A percentile compares a stretch with the other conserved stretches of the same genome.
phyloP scores from a whole-genome alignment of 208 protist species.

The Angomonas deanei region DNA sequence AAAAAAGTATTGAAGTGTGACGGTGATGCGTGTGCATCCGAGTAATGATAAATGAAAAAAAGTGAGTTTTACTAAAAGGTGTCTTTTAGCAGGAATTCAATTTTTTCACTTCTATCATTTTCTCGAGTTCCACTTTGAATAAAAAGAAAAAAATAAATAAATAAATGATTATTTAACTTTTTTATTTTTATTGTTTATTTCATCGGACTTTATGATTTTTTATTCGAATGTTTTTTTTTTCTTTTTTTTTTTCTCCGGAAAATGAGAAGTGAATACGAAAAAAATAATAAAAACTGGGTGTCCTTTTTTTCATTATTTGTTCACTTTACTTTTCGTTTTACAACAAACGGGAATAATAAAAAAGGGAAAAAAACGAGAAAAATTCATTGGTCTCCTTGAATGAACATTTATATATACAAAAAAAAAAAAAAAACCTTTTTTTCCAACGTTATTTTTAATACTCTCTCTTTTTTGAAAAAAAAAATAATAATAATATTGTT shows the following conservation, averaged over 20 bases:
- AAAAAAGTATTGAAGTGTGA: no score
- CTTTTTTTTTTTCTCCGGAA: conserved; percentile 8
- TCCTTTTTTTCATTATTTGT: background rate
- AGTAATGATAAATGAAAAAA: background rate
- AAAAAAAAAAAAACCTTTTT: no score
- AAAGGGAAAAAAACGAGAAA: background rate
- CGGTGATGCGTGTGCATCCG: background rate
- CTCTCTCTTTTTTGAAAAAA: no score
- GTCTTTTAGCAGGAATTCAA: background rate
- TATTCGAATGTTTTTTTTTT: conserved; percentile 3
- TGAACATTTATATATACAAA: no score
- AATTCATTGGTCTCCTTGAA: no score
- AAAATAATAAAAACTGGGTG: background rate
- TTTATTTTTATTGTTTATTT: conserved; percentile 4
- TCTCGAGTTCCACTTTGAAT: background rate
- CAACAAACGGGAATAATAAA: no score
- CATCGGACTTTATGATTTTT: background rate
- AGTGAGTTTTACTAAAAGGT: background rate
- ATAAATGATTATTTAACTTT: background rate
- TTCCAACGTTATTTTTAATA: no score
- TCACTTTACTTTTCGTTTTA: no score
- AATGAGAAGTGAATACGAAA: background rate
- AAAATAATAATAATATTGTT: no score
- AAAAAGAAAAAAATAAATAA: no score
- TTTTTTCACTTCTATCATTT: conserved; percentile 10